A percentile compares a stretch with the other conserved stretches of the same genome.
These are phyloP conservation scores for Davidsoniella virescens DNA, from an alignment of 2,329 filamentous ascomycete species.

Conservation along the genomic window DNA sequence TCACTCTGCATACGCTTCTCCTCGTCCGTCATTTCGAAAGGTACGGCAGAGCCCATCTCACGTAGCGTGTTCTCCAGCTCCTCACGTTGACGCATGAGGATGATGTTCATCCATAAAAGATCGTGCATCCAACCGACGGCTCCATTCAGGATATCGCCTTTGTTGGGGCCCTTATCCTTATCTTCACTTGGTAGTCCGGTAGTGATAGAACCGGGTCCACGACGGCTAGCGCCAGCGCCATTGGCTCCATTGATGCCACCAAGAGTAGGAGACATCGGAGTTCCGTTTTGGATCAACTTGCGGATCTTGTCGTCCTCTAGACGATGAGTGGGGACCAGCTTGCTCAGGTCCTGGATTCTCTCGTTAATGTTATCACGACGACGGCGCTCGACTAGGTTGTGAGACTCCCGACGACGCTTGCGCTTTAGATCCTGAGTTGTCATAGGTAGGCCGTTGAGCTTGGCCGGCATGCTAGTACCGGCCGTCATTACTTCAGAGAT, in stretches of 20 bases:
- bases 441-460: slow-evolving; percentile 45
- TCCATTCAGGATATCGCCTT: slow-evolving; percentile 94
- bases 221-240: slow-evolving; percentile 67
- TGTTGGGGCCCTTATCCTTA: slow-evolving; percentile 97
- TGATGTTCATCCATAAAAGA: slow-evolving; percentile 92
- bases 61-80: slow-evolving; percentile 63
- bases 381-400: slow-evolving; percentile 89
- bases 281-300: slow-evolving; percentile 86
- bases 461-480: slow-evolving; percentile 75
- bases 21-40: slow-evolving; percentile 75
- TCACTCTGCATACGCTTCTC: slow-evolving; percentile 93
- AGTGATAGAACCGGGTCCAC: slow-evolving; percentile 70
- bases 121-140: slow-evolving; percentile 95
- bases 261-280: slow-evolving; percentile 70
- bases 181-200: slow-evolving; percentile 87
- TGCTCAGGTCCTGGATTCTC: slow-evolving; percentile 88
- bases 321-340: slow-evolving; percentile 78
- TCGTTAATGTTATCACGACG: slow-evolving; percentile 98
- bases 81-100: slow-evolving; percentile 78
- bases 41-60: slow-evolving; percentile 57
- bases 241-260: slow-evolving; percentile 76
- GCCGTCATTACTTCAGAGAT: slow-evolving; percentile 83
- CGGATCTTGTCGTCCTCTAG: slow-evolving; percentile 94
- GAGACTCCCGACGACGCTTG: slow-evolving; percentile 77
- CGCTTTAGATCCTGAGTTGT: slow-evolving; percentile 89